phyloP scores from a whole-genome alignment of 345 rosid genomes.

The Euphorbia lathyris region DNA sequence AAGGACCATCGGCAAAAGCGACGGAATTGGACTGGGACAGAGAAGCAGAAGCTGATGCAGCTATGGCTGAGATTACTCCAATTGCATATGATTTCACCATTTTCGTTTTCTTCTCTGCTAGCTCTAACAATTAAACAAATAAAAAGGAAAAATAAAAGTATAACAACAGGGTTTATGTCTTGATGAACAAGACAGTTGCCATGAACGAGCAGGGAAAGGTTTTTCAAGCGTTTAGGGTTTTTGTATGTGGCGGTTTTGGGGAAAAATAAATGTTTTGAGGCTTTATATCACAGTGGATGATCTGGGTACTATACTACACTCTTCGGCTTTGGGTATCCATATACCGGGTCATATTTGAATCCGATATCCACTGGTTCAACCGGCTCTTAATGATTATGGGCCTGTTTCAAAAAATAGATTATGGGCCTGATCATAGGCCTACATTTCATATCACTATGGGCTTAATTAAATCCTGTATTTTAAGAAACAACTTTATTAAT shows the following conservation, averaged over 20 bases:
- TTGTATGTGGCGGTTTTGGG: slow-evolving; percentile 1
- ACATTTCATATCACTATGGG: too few species aligned
- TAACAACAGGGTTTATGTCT: not conserved
- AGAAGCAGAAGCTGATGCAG: slow-evolving; percentile 65
- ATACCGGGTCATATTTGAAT: too few species aligned
- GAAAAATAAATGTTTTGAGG: too few species aligned
- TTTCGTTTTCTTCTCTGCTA: not conserved
- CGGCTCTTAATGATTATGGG: too few species aligned
- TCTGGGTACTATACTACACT: too few species aligned
- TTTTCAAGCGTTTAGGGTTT: slow-evolving; percentile 19
- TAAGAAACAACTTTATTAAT: too few species aligned
- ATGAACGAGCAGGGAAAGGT: not conserved
- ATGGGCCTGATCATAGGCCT: too few species aligned
- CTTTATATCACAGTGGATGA: too few species aligned
- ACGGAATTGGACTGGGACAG: slow-evolving; percentile 26
- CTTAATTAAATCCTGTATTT: too few species aligned
- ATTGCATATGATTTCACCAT: slow-evolving; percentile 63
- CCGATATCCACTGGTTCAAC: too few species aligned
- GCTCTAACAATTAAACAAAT: not conserved
- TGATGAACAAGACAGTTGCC: slow-evolving; percentile 15
- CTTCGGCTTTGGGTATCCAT: too few species aligned
- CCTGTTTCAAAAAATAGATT: too few species aligned
- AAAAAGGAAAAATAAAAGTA: not conserved
- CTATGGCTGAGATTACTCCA: slow-evolving; percentile 62
- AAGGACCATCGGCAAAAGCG: slow-evolving; percentile 59